Conservation (phyloP, 768 basidiomycete genomes). For the Panus rudis region DNA sequence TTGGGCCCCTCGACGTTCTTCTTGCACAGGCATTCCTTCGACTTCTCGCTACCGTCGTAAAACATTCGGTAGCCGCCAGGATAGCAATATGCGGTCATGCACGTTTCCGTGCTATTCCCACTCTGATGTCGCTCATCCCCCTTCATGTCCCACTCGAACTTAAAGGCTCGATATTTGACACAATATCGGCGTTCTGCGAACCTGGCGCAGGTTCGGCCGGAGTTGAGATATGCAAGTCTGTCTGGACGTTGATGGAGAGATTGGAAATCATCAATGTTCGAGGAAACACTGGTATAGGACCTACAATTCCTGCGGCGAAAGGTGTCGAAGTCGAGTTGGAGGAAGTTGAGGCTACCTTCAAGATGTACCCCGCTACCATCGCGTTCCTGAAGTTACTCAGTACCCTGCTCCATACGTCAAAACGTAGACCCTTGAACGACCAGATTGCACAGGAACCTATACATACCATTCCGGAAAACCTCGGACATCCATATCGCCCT, state of each 20-base stretch:
- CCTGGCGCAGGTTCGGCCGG: slow-evolving; percentile 70
- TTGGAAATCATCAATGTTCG: slow-evolving; percentile 79
- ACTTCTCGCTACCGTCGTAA: slow-evolving; percentile 69
- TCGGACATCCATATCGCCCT: slow-evolving; percentile 75
- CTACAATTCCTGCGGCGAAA: slow-evolving; percentile 50
- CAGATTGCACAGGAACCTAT: slow-evolving; percentile 48
- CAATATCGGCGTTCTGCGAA: slow-evolving; percentile 75
- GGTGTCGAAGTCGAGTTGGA: slow-evolving; percentile 86
- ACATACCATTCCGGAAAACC: slow-evolving; percentile 70
- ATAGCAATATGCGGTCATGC: slow-evolving; percentile 69
- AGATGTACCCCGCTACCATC: slow-evolving; percentile 81
- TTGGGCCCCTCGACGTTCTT: slow-evolving; percentile 66
- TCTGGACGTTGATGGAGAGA: slow-evolving; percentile 82
- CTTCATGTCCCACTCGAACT: slow-evolving; percentile 83
- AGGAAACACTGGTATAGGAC: slow-evolving; percentile 32
- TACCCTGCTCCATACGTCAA: slow-evolving; percentile 78
- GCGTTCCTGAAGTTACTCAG: slow-evolving; percentile 80
- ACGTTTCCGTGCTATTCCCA: slow-evolving; percentile 76
- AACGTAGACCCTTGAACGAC: slow-evolving; percentile 57
- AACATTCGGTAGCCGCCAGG: slow-evolving; percentile 70
- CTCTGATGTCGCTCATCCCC: slow-evolving; percentile 71
- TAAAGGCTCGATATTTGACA: slow-evolving; percentile 79
- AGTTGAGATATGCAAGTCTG: slow-evolving; percentile 72
- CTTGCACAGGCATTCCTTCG: slow-evolving; percentile 77
- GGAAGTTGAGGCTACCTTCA: slow-evolving; percentile 73